Conservation (phyloP, 148 eudicot species). For the Rhododendron molle region DNA sequence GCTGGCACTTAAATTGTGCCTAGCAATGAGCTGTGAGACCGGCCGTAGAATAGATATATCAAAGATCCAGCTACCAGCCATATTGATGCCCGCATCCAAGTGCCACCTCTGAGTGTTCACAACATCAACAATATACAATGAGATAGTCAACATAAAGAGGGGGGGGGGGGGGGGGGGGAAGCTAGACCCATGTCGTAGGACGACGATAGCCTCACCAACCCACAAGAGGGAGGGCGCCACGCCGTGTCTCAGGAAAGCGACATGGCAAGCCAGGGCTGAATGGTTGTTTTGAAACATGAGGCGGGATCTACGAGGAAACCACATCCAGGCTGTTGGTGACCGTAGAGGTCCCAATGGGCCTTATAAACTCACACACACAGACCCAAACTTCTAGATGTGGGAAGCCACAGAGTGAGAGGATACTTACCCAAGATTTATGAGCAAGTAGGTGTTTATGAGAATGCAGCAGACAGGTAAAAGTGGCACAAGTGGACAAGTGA, state of each 20-base stretch:
- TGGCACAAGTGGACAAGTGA: constrained; percentile 69
- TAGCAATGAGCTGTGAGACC: constrained; percentile 44
- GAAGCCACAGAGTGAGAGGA: background rate
- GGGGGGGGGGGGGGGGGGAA: background rate
- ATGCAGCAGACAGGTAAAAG: constrained; percentile 55
- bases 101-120: constrained; percentile 31
- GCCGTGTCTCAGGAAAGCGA: background rate
- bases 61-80: constrained; percentile 57
- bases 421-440: constrained; percentile 69
- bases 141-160: background rate
- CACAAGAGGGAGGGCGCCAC: background rate
- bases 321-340: background rate
- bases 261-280: background rate
- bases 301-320: background rate
- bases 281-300: background rate
- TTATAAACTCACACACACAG: background rate
- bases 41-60: constrained; percentile 48
- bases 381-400: background rate
- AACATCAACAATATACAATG: background rate
- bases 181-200: background rate
- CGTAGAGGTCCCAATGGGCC: background rate
- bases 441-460: constrained; percentile 62
- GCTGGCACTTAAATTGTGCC: constrained; percentile 22
- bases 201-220: background rate
- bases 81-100: constrained; percentile 54